These are phyloP conservation scores for Tylopilus vinaceipallidus DNA, from an alignment of 768 basidiomycete species.

Conservation along the genomic window DNA sequence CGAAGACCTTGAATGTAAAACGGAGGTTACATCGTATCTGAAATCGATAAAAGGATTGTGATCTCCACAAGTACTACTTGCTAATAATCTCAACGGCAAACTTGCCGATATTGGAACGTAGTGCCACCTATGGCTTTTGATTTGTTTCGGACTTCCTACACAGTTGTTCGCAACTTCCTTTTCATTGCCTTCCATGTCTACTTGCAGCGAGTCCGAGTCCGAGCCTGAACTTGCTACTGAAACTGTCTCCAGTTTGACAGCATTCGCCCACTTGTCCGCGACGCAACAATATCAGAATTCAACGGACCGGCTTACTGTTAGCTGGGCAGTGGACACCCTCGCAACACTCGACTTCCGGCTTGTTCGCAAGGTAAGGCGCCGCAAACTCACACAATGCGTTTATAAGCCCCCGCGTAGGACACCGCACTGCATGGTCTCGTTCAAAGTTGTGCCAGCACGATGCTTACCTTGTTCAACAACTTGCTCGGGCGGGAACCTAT, in stretches of 20 bases:
- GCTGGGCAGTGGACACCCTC: conserved; percentile 24
- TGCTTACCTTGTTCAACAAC: conserved; percentile 32
- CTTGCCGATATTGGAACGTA: background rate
- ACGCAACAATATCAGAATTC: conserved; percentile 1
- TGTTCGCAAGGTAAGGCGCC: conserved; percentile 26
- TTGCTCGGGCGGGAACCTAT: conserved; percentile 14
- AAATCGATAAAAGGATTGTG: conserved; percentile 56
- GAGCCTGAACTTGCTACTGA: conserved; percentile 28
- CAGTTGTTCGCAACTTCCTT: background rate
- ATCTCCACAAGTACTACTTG: conserved; percentile 8
- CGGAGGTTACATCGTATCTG: conserved; percentile 55
- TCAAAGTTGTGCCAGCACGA: conserved; percentile 31
- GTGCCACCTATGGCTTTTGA: conserved; percentile 2
- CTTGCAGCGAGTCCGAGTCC: conserved; percentile 61
- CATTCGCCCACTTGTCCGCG: conserved; percentile 20
- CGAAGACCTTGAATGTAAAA: conserved; percentile 51
- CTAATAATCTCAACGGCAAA: background rate
- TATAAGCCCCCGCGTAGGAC: conserved; percentile 28
- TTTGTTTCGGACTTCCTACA: background rate
- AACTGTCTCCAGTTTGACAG: conserved; percentile 14
- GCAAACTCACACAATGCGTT: background rate
- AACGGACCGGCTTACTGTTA: conserved; percentile 12
- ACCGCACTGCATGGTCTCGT: conserved; percentile 32
- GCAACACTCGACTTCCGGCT: conserved; percentile 29
- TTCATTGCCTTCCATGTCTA: conserved; percentile 28